Evolutionary conservation across 1,284 basidiomycete species (phyloP).

Genomic region (Trametes versicolor): DNA sequence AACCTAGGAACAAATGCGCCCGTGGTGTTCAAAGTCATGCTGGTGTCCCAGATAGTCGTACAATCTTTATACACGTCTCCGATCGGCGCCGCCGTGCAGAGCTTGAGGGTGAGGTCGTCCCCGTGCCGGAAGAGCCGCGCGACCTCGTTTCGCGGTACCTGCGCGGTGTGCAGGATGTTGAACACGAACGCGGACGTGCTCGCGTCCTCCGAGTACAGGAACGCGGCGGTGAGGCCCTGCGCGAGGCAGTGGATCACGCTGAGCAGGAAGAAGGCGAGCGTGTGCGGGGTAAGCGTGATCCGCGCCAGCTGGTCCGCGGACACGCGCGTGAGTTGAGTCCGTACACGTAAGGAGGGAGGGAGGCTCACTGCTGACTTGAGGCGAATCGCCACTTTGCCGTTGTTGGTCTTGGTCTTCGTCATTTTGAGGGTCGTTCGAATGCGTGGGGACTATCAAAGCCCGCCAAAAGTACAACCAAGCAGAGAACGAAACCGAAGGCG

Average conservation of each 20-base stretch:
- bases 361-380: conserved; percentile 31
- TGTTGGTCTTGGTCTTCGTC: conserved; percentile 14
- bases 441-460: conserved; percentile 34
- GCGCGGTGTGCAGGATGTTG: conserved; percentile 49
- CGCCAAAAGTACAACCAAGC: conserved; percentile 16
- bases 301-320: conserved; percentile 42
- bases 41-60: conserved; percentile 38
- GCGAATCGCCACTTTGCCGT: conserved; percentile 16
- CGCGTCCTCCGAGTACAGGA: conserved; percentile 57
- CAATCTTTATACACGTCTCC: conserved; percentile 38
- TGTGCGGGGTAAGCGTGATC: conserved; percentile 48
- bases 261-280: conserved; percentile 58
- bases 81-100: conserved; percentile 59
- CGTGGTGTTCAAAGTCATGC: conserved; percentile 18
- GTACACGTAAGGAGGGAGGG: not conserved
- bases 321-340: not conserved
- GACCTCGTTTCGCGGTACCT: conserved; percentile 51
- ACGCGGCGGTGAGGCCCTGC: conserved; percentile 56
- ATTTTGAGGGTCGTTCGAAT: conserved; percentile 5
- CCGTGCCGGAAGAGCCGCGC: conserved; percentile 50
- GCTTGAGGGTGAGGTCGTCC: conserved; percentile 48
- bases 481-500: conserved; percentile 4
- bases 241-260: conserved; percentile 46
- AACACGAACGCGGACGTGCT: conserved; percentile 51
- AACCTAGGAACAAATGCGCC: conserved; percentile 17